phyloP scores from a whole-genome alignment of 2,329 filamentous ascomycete species.

The Colletotrichum lupini region DNA sequence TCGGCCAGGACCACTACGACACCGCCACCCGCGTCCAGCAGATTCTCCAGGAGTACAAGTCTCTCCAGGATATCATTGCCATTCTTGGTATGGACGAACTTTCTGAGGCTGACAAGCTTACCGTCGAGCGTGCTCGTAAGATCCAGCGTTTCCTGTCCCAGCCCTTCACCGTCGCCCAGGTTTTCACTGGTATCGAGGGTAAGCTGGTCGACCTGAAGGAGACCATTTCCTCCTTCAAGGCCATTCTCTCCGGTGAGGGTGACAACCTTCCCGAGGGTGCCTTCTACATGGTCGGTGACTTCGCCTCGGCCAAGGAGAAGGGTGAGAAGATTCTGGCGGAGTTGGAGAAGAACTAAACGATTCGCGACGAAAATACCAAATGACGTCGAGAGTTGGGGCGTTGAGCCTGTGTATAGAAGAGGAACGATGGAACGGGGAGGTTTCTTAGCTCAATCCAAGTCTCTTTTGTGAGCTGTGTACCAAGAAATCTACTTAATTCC shows the following conservation, averaged over 20 bases:
- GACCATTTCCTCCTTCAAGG: conserved; percentile 97
- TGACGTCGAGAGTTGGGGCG: conserved; percentile 56
- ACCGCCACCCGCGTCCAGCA: conserved; percentile 96
- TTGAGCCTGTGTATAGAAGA: conserved; percentile 68
- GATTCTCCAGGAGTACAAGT: conserved; percentile 99
- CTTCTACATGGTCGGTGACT: conserved; percentile 99
- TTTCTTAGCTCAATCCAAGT: conserved; percentile 66
- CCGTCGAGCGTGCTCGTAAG: conserved; percentile 99
- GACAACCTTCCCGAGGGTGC: conserved; percentile 94
- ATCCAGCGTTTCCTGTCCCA: conserved; percentile 99
- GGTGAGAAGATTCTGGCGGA: conserved; percentile 99
- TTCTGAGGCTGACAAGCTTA: conserved; percentile 99
- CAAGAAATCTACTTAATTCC: conserved; percentile 64
- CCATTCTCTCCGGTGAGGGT: conserved; percentile 93
- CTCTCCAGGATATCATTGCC: conserved; percentile 99
- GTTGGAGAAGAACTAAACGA: conserved; percentile 67
- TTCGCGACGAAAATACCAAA: conserved; percentile 35
- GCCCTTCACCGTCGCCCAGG: conserved; percentile 90
- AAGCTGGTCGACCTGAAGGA: conserved; percentile 98
- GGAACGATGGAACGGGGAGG: conserved; percentile 60
- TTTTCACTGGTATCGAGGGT: conserved; percentile 95
- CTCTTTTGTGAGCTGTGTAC: conserved; percentile 72
- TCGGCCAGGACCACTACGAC: conserved; percentile 97
- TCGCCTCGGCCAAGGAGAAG: conserved; percentile 92
- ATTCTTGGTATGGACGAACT: conserved; percentile 99